phyloP scores from a whole-genome alignment of 1,284 basidiomycete species.

The Erythrobasidium hasegawianum region DNA sequence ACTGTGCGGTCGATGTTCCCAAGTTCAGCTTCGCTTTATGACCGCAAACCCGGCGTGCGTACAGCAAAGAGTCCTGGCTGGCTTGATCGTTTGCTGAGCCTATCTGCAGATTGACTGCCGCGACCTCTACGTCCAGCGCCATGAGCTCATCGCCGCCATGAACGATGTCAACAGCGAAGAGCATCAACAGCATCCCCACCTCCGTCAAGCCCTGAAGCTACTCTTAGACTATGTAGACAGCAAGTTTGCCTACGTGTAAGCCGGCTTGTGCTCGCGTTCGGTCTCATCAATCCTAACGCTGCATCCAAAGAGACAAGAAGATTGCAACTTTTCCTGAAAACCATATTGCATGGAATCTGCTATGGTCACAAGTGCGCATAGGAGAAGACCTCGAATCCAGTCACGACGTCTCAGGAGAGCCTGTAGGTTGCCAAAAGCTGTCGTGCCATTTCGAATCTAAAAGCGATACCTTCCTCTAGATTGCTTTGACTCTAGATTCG shows the following conservation, averaged over 20 bases:
- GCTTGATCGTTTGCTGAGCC: no score
- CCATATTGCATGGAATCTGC: conserved; percentile 10
- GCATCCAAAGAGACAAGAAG: no score
- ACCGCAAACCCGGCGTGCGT: not conserved
- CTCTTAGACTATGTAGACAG: conserved; percentile 2
- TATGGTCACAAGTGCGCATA: conserved; percentile 9
- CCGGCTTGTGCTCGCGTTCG: no score
- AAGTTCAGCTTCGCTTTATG: not conserved
- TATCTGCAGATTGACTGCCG: conserved; percentile 24
- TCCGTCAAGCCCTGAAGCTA: not conserved
- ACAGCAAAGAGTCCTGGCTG: no score
- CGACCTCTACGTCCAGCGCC: conserved; percentile 22
- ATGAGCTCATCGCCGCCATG: not conserved
- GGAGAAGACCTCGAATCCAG: conserved; percentile 25
- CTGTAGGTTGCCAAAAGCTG: no score
- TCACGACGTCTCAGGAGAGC: conserved; percentile 28
- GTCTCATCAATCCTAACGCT: no score
- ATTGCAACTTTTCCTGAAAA: not conserved
- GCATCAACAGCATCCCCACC: no score
- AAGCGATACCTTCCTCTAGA: no score
- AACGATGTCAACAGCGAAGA: not conserved
- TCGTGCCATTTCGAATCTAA: no score
- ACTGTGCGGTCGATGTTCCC: conserved; percentile 7
- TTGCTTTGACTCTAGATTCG: no score
- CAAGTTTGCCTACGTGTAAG: conserved; percentile 23